Evolutionary conservation across 208 protist genomes (phyloP), one percentile per base, ranked within the genome.

Genomic region (Trichomonas vaginalis): DNA sequence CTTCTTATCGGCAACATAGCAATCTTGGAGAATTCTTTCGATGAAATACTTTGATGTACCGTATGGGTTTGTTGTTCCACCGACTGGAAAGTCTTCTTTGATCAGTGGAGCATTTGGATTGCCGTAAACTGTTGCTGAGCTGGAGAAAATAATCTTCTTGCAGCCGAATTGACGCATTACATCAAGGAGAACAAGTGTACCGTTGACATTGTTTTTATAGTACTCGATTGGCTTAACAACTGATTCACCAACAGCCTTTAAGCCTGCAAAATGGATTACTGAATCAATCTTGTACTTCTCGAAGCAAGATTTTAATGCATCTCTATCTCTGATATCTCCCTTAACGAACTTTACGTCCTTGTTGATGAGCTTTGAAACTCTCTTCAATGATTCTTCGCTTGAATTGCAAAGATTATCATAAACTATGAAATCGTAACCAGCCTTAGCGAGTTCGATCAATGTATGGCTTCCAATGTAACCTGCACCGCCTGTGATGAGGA

Each of bases 381-480:
- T 82, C 6, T 96, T 86, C 1, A 98, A 39, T 10, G 79, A 40
- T 37, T 97, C 96, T 17, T 23, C 45, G 2, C 4, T 45, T 6
- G 96, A 97, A 97, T 97, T 99, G 96, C 23, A 95, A 0, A 99
- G 97, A 96, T 97, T 98, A 96, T 99, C 99, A 17, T 98, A 96
- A 35, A 99, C 98, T 51, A 99, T 96, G 23, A 99, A 98, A n/a
- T 97, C 96, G 96, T 98, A 98, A 9, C 96, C 96, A 0, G 96
- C 97, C 23, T 98, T 97, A 23, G 99, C 96, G 21, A 99, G 96
- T 96, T 98, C 97, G 12, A 99, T 96, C 17, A 98, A 97, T 62
- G 98, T 98, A 96, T 99, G 98, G n/a, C 97, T 98, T 3, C 99
- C 99, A 96, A 99, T 99, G 97, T 99, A 99, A 15, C 99, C 99